Percentiles rank a stretch among this genome's conserved stretches.
Evolutionary conservation across 371 early-diverging fungal genomes (phyloP).

Genomic region (Mucor plumbeus): DNA sequence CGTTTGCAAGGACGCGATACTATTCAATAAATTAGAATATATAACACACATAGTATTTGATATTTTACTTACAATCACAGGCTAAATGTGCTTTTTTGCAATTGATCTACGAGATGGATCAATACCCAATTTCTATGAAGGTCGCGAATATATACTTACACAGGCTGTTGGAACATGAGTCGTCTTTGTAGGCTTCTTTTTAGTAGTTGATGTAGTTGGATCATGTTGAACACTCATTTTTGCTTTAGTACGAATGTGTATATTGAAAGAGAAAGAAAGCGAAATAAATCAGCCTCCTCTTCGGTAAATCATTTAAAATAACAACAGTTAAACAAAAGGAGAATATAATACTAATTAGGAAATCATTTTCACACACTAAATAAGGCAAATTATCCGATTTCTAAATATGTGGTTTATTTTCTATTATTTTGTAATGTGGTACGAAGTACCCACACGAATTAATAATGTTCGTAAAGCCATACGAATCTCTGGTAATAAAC

Average conservation of each 20-base stretch:
- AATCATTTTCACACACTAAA: conserved; percentile 20
- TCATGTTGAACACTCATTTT: neutral
- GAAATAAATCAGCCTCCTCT: conserved; percentile 5
- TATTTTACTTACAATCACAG: conserved; percentile 28
- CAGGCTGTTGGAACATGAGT: conserved; percentile 39
- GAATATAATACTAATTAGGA: conserved; percentile 10
- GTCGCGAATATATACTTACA: conserved; percentile 15
- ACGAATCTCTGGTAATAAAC: conserved; percentile 51
- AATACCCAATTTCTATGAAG: neutral
- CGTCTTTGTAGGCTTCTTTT: conserved; percentile 18
- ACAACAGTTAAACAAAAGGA: conserved; percentile 6
- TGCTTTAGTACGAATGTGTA: neutral
- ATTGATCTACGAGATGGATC: conserved; percentile 17
- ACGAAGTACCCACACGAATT: conserved; percentile 51
- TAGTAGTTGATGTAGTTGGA: neutral
- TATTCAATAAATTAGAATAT: neutral
- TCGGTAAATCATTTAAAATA: conserved; percentile 2
- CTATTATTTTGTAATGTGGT: conserved; percentile 44
- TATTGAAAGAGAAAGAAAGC: neutral
- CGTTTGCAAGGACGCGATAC: conserved; percentile 31
- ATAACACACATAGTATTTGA: neutral
- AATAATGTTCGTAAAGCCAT: conserved; percentile 50
- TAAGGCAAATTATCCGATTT: conserved; percentile 13
- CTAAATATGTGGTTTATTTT: neutral
- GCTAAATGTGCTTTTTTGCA: conserved; percentile 35